Percentiles rank a stretch among this genome's conserved stretches.
Evolutionary conservation across 441 rosid species (phyloP).

Genomic region (Erysimum pusillum): DNA sequence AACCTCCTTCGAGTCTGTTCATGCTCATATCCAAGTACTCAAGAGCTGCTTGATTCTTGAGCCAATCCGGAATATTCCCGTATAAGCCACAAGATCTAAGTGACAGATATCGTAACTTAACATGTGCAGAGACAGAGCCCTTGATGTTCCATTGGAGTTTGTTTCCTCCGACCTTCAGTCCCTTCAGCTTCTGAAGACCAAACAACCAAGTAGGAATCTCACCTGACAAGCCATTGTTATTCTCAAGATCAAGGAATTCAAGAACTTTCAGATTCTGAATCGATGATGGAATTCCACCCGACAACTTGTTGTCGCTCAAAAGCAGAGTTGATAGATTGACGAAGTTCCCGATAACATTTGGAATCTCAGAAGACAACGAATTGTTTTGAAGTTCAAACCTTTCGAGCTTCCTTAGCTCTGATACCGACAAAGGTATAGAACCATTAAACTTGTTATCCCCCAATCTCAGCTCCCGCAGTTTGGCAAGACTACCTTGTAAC

Average conservation of each 20-base stretch:
- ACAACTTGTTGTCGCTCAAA: constrained; percentile 21
- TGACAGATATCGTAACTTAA: constrained; percentile 29
- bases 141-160: constrained; percentile 42
- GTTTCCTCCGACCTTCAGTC: constrained; percentile 29
- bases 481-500: constrained; percentile 38
- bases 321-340: not conserved
- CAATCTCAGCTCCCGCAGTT: not conserved
- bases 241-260: constrained; percentile 1
- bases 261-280: constrained; percentile 33
- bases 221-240: constrained; percentile 34
- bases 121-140: constrained; percentile 22
- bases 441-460: constrained; percentile 43
- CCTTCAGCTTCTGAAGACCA: constrained; percentile 30
- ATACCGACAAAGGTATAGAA: constrained; percentile 41
- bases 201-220: constrained; percentile 43
- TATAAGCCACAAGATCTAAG: constrained; percentile 46
- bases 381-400: constrained; percentile 26
- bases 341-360: constrained; percentile 40
- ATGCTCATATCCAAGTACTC: constrained; percentile 48
- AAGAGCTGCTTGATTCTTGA: constrained; percentile 44
- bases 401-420: constrained; percentile 39
- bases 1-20: constrained; percentile 47
- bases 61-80: constrained; percentile 46
- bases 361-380: constrained; percentile 38
- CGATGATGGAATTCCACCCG: constrained; percentile 33